Evolutionary conservation across 108 stramenopile species (phyloP), one percentile per base, ranked within the genome.

Genomic region (Chaetoceros muelleri): DNA sequence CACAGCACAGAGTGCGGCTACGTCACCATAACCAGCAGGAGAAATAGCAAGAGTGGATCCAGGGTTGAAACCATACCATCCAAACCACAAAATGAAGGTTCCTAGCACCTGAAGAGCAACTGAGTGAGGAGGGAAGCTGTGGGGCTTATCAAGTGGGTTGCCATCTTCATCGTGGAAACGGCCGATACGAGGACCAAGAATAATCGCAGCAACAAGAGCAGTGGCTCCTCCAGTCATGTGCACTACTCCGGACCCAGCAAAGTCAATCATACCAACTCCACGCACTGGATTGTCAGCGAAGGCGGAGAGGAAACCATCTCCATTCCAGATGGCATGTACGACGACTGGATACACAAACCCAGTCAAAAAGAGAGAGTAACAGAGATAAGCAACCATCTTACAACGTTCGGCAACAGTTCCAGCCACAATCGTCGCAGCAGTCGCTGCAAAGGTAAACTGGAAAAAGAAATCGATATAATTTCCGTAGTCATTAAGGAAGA

Each of bases 61-160:
- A 28, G 84, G 71, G 79, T 93, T 93, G 82, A 96, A 96, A 49
- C 91, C 93, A 55, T 89, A 93, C 93, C 95, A 92, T 58, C 90
- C 84, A 61, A 90, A 81, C 90, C 90, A 93, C 5, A 95, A 72
- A 59, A 95, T 74, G 61, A 95, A 81, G 26, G 79, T 85, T 45
- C 90, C 80, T n/a, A 81, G 69, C 47, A 86, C 62, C 67, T 89
- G 86, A 17, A 87, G 66, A 21, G 88, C 73, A 44, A 81, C 64
- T 24, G 75, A 80, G 70, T 89, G 87, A 54, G 79, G 76, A 13
- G 71, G 81, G 62, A 84, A 84, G 8, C 49, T 53, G 26, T 50
- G 62, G 44, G 86, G 82, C 2, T 65, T 68, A 34, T 73, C 81
- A 40, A 88, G 74, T n/a, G 71, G 55, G 54, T 80, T 88, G 17